Evolutionary conservation across 148 eudicot genomes (phyloP), one percentile per base, ranked within the genome.

Genomic region (Drosera capensis): DNA sequence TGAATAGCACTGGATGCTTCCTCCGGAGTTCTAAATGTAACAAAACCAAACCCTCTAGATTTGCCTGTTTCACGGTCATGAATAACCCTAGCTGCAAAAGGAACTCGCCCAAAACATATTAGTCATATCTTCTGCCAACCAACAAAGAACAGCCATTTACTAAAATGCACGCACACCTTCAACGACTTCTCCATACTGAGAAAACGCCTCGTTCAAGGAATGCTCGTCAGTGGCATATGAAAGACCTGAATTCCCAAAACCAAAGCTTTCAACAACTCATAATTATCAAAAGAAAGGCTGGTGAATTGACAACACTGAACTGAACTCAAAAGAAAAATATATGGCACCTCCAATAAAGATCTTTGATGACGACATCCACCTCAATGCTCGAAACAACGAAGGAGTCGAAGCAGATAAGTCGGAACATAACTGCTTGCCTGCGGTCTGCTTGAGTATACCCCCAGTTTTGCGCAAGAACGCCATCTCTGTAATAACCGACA

Each of bases 331-430:
- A n/a, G n/a, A n/a, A n/a, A n/a, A n/a, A n/a, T n/a, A n/a, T n/a
- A n/a, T n/a, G n/a, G n/a, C n/a, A 75, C 80, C 80, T 75, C 80
- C 80, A 57, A 75, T 38, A 38, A 75, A 75, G 46, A 75, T 67
- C 63, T 75, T 71, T 22, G 80, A 48, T 8, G 72, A 52, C 17
- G 79, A 74, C 66, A 71, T 67, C 51, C 71, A 49, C 55, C 73
- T 67, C 26, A 63, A 51, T 23, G 73, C 63, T 49, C 57, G 72
- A 38, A 17, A 24, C 34, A 71, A 31, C 14, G 64, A 60, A 14
- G 63, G 38, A 34, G 11, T 5, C 11, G 36, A 23, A 60, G 0
- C 62, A 54, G 9, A 48, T n/a, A 16, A 54, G 21, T 39, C 52
- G 15, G 38, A 15, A 56, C 56, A 16, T 40, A 31, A 7, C 43